Conservation (phyloP, 2,329 filamentous ascomycete species). For the Metarhizium sp. region DNA sequence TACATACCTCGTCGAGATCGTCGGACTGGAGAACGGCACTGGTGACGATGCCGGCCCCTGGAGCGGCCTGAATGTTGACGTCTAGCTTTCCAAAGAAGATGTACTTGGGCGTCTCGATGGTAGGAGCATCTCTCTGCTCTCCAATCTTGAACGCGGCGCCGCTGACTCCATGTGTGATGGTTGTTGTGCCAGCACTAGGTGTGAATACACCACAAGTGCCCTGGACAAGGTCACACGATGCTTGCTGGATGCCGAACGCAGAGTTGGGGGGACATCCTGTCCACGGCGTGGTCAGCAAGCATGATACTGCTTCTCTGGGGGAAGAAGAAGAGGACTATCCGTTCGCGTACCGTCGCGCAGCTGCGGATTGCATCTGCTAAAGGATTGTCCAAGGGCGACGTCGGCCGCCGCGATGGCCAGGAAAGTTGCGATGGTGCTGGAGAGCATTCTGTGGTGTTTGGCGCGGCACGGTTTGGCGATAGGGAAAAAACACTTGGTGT, state of each 20-base stretch:
- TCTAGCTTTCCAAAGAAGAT: slow-evolving; percentile 78
- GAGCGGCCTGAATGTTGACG: slow-evolving; percentile 58
- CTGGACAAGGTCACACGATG: slow-evolving; percentile 54
- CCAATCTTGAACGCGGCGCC: slow-evolving; percentile 44
- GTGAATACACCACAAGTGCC: slow-evolving; percentile 40
- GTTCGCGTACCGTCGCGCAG: neutral
- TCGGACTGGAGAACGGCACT: slow-evolving; percentile 69
- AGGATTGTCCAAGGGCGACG: neutral
- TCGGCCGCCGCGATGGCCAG: neutral
- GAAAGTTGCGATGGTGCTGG: neutral
- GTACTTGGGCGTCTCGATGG: slow-evolving; percentile 63
- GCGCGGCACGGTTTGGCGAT: no score
- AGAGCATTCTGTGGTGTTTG: neutral
- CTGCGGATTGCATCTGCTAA: neutral
- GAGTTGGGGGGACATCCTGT: slow-evolving; percentile 52
- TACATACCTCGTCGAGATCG: slow-evolving; percentile 19
- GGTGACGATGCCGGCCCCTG: slow-evolving; percentile 68
- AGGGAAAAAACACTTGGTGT: no score
- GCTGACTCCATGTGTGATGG: slow-evolving; percentile 14
- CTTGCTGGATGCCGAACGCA: slow-evolving; percentile 52
- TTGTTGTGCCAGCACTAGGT: slow-evolving; percentile 13
- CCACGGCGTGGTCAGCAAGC: neutral
- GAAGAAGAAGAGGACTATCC: neutral
- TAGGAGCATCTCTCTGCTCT: slow-evolving; percentile 44
- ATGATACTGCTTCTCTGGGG: no score